Evolutionary conservation across 345 rosid genomes (phyloP), one percentile per base, ranked within the genome.

Genomic region (Eucalyptus paniculata): DNA sequence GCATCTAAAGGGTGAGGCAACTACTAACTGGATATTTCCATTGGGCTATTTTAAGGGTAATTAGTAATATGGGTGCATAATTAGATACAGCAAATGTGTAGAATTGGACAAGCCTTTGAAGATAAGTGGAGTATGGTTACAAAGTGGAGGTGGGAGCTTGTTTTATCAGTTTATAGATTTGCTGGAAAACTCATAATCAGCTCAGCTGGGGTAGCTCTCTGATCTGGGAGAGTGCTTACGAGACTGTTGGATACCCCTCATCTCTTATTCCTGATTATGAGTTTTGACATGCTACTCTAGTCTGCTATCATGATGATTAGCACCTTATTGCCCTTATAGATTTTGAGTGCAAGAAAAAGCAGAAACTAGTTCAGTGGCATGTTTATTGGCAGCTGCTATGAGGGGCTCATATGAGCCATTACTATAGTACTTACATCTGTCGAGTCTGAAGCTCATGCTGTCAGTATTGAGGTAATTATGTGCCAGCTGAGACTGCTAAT

Each of bases 1-100:
- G 99, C 98, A 56, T 89, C 99, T 9, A 92, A 88, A 92, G 92
- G 93, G 99, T 97, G 72, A 91, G 96, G 88, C 51, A 16, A 49
- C 87, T 37, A 28, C 50, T n/a, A 54, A 86, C 83, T 91, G 65
- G 18, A 90, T 23, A 47, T 6, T 34, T 42, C 47, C 37, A 42
- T 23, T 32, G 81, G 37, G 40, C 40, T 50, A 32, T 86, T 10
- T 28, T n/a, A 7, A 32, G 54, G 34, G 45, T 50, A 6, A 28
- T 24, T 86, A 86, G 56, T 17, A 53, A 42, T 18, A 60, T 62
- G 82, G 47, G 32, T 44, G 49, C 88, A 16, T 56, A 86, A 86
- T 30, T 37, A 47, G 85, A 40, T 40, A 53, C 58, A 40, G 30
- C 30, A 40, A 12, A 37, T 40, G 47, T 2, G 45, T 23, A 77